A percentile compares a stretch with the other conserved stretches of the same genome.
Evolutionary conservation across 2,329 filamentous ascomycete genomes (phyloP).

Genomic region (Diatrype stigma): DNA sequence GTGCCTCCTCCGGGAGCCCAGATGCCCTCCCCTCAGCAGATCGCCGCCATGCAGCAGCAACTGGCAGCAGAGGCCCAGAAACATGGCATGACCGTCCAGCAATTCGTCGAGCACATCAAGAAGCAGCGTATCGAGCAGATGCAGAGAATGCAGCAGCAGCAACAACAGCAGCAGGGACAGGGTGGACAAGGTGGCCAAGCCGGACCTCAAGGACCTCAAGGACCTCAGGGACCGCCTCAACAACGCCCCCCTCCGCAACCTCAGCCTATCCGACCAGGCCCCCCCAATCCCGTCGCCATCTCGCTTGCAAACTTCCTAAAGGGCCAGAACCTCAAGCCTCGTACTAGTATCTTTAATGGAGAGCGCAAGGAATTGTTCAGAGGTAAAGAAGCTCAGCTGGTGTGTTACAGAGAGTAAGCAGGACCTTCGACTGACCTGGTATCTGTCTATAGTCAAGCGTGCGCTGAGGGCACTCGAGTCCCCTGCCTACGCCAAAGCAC

Average conservation of each 20-base stretch:
- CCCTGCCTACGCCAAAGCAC: slow-evolving; percentile 83
- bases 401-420: not conserved
- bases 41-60: slow-evolving; percentile 77
- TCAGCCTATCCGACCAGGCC: slow-evolving; percentile 69
- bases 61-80: slow-evolving; percentile 78
- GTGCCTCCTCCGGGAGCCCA: slow-evolving; percentile 28
- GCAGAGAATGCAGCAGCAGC: slow-evolving; percentile 38
- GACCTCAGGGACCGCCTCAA: slow-evolving; percentile 20
- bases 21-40: slow-evolving; percentile 76
- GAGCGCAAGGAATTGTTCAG: slow-evolving; percentile 98
- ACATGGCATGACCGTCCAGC: slow-evolving; percentile 76
- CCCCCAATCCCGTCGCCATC: slow-evolving; percentile 83
- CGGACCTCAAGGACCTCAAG: slow-evolving; percentile 12
- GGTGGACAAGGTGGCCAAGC: slow-evolving; percentile 27
- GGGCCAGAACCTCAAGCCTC: slow-evolving; percentile 77
- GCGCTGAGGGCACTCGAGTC: slow-evolving; percentile 87
- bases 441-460: slow-evolving; percentile 85
- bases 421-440: slow-evolving; percentile 6
- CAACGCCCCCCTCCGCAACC: slow-evolving; percentile 39
- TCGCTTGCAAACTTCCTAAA: slow-evolving; percentile 86
- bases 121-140: slow-evolving; percentile 49
- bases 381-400: slow-evolving; percentile 51
- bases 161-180: slow-evolving; percentile 40
- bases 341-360: slow-evolving; percentile 90
- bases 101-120: slow-evolving; percentile 73